Percentiles rank a stretch among this genome's conserved stretches.
Conservation (phyloP, 1,284 basidiomycete genomes). For the Boletus semigastroideus region DNA sequence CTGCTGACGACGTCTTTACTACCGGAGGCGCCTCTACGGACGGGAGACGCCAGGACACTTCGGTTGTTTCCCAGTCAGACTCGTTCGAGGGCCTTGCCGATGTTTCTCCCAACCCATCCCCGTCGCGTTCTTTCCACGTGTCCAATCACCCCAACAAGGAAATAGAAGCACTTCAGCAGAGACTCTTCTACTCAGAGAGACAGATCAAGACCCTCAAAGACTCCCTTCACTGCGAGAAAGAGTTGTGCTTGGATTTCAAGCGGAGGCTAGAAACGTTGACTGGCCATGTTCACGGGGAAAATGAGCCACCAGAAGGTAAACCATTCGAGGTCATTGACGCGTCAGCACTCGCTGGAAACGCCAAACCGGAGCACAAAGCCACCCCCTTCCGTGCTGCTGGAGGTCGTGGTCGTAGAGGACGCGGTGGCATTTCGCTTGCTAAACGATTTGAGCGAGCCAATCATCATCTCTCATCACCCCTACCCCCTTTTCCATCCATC, state of each 20-base stretch:
- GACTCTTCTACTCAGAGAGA: conserved; percentile 78
- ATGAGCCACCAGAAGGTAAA: conserved; percentile 44
- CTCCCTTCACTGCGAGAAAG: conserved; percentile 77
- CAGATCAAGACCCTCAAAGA: conserved; percentile 80
- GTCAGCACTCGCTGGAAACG: conserved; percentile 33
- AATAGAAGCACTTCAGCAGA: conserved; percentile 74
- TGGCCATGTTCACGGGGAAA: conserved; percentile 40
- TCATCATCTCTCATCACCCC: conserved; percentile 48
- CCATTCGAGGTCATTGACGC: conserved; percentile 43
- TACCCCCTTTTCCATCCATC: conserved; percentile 52
- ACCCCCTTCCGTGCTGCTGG: conserved; percentile 39
- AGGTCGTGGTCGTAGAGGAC: conserved; percentile 40
- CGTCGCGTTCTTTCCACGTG: conserved; percentile 57
- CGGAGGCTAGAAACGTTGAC: conserved; percentile 50
- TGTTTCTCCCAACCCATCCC: conserved; percentile 66
- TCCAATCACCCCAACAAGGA: conserved; percentile 76
- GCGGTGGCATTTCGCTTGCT: conserved; percentile 57
- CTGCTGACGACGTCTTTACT: conserved; percentile 61
- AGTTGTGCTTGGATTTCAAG: conserved; percentile 64
- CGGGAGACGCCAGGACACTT: conserved; percentile 56
- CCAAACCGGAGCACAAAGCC: conserved; percentile 27
- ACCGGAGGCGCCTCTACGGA: conserved; percentile 62
- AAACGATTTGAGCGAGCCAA: conserved; percentile 62
- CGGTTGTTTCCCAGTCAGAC: conserved; percentile 56
- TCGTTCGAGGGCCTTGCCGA: conserved; percentile 55